These are phyloP conservation scores for Ogataea pini DNA, from an alignment of 805 yeast species.

Conservation along the genomic window DNA sequence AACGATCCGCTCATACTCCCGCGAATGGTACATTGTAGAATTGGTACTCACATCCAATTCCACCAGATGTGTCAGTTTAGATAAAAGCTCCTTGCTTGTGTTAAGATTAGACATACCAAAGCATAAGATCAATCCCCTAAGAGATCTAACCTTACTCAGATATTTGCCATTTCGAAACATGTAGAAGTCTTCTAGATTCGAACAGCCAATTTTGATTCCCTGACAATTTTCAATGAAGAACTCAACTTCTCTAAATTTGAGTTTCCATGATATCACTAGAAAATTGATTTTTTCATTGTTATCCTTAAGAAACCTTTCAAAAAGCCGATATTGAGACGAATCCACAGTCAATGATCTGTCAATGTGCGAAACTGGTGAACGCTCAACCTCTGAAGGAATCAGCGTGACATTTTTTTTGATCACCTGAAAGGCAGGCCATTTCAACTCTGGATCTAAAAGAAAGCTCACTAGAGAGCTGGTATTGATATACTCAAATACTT, in stretches of 20 bases:
- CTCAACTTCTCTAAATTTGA: constrained; percentile 15
- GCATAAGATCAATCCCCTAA: constrained; percentile 20
- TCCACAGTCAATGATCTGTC: constrained; percentile 12
- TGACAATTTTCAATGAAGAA: constrained; percentile 15
- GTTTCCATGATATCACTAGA: constrained; percentile 20
- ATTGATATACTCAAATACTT: constrained; percentile 11
- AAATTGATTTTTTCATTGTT: constrained; percentile 1
- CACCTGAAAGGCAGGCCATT: constrained; percentile 15
- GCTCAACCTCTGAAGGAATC: constrained; percentile 14
- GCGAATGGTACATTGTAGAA: constrained; percentile 23
- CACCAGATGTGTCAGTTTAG: constrained; percentile 14
- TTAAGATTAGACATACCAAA: constrained; percentile 22
- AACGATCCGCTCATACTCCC: constrained; percentile 22
- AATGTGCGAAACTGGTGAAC: constrained; percentile 7
- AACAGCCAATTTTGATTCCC: constrained; percentile 20
- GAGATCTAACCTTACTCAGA: constrained; percentile 14
- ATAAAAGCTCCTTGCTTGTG: constrained; percentile 16
- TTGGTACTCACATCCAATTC: constrained; percentile 21
- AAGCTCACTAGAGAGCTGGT: constrained; percentile 9
- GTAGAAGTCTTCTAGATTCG: constrained; percentile 19
- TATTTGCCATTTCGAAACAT: constrained; percentile 14
- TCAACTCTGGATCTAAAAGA: constrained; percentile 8
- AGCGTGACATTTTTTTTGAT: constrained; percentile 13
- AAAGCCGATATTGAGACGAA: constrained; percentile 10
- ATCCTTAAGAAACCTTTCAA: constrained; percentile 9